Conservation (phyloP, 2,329 filamentous ascomycete genomes). For the Colletotrichum aenigma region DNA sequence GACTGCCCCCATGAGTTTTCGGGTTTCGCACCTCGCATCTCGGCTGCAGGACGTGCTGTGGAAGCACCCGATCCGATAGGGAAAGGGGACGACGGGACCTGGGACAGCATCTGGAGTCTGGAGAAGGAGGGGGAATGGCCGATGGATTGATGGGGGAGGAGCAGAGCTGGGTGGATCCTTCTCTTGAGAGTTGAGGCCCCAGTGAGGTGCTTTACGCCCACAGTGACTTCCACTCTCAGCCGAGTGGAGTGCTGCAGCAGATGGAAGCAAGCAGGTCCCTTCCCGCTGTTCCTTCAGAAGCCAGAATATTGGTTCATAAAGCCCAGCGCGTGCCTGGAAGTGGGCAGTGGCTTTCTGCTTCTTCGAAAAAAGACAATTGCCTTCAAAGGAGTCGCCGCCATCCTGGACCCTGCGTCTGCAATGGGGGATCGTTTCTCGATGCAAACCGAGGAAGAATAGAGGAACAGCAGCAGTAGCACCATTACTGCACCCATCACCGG, state of each 20-base stretch:
- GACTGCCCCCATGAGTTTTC: neutral
- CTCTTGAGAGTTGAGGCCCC: neutral
- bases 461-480: neutral
- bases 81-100: neutral
- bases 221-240: neutral
- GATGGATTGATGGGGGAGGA: neutral
- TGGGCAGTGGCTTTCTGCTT: neutral
- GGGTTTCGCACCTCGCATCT: neutral
- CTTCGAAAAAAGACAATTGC: neutral
- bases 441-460: neutral
- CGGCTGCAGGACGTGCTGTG: neutral
- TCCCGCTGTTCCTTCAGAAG: neutral
- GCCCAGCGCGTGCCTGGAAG: neutral
- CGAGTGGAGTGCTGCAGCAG: neutral
- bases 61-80: conserved; percentile 4
- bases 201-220: neutral
- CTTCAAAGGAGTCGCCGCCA: neutral
- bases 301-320: neutral
- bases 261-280: neutral
- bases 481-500: neutral
- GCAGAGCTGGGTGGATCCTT: neutral
- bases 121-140: neutral
- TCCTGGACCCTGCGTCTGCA: neutral
- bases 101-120: neutral
- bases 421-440: neutral